These are phyloP conservation scores for Cyberlindnera nakhonratchasimensis DNA, from an alignment of 805 yeast species.

Conservation along the genomic window DNA sequence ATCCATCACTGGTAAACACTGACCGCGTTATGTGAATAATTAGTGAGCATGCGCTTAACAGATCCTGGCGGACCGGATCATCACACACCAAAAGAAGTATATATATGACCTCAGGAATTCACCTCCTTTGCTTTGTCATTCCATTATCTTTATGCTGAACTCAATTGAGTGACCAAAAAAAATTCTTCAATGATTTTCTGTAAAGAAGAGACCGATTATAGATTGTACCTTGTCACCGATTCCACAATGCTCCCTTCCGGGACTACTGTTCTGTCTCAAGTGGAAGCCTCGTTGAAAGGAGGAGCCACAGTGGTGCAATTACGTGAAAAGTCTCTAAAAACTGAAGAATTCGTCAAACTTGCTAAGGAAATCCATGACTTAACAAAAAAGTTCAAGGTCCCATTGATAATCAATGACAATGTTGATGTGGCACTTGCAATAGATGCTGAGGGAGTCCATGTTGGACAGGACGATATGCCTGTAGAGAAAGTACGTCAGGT, in stretches of 20 bases:
- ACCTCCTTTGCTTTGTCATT: neutral
- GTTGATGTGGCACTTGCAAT: constrained; percentile 87
- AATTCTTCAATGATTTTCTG: neutral
- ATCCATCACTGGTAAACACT: no score
- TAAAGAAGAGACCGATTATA: constrained; percentile 39
- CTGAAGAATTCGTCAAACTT: constrained; percentile 59
- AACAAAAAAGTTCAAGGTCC: constrained; percentile 59
- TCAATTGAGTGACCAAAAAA: no score
- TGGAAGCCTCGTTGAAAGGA: constrained; percentile 54
- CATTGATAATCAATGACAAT: constrained; percentile 81
- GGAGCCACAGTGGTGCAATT: constrained; percentile 84
- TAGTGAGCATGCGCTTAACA: constrained; percentile 2
- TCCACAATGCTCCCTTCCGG: constrained; percentile 67
- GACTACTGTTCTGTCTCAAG: constrained; percentile 54
- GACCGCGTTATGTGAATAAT: constrained; percentile 1
- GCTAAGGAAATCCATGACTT: constrained; percentile 60
- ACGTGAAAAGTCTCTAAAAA: constrained; percentile 72
- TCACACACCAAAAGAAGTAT: neutral
- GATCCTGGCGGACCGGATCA: neutral
- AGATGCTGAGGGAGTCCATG: constrained; percentile 89
- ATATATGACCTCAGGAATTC: no score
- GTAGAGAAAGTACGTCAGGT: constrained; percentile 50
- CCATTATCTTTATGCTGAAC: neutral
- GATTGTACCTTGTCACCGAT: constrained; percentile 78
- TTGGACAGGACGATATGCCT: constrained; percentile 87